These are phyloP conservation scores for Macroventuria anomochaeta DNA, from an alignment of 2,329 filamentous ascomycete genomes.

Conservation along the genomic window DNA sequence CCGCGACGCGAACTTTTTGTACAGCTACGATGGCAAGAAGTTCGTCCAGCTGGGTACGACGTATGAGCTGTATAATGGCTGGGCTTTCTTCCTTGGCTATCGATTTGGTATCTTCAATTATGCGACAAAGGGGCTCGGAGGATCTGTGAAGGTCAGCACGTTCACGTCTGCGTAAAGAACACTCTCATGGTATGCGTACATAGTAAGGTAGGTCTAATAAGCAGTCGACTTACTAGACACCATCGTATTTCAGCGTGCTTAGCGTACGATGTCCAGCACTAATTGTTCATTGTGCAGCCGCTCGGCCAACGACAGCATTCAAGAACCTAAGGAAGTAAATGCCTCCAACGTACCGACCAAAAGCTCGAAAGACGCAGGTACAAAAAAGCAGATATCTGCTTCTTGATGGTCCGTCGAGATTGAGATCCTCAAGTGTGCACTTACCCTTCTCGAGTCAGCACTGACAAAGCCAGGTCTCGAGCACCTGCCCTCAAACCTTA, in stretches of 20 bases:
- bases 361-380: not conserved
- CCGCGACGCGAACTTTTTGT: conserved; percentile 30
- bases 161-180: conserved; percentile 1
- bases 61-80: conserved; percentile 30
- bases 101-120: conserved; percentile 42
- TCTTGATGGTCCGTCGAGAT: too few species aligned
- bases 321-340: too few species aligned
- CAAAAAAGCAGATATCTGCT: too few species aligned
- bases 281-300: too few species aligned
- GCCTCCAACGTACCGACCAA: too few species aligned
- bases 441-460: not conserved
- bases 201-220: too few species aligned
- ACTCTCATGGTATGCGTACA: not conserved
- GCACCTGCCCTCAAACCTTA: not conserved
- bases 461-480: not conserved
- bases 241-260: not conserved
- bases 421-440: too few species aligned
- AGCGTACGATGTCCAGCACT: not conserved
- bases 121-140: conserved; percentile 32
- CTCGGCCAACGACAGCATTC: too few species aligned
- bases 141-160: conserved; percentile 24
- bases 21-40: conserved; percentile 18
- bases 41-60: conserved; percentile 28
- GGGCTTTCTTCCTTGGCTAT: conserved; percentile 38
- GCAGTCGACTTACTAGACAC: too few species aligned